Evolutionary conservation across 2,329 filamentous ascomycete genomes (phyloP).

Genomic region (Byssoonygena ceratinophila): DNA sequence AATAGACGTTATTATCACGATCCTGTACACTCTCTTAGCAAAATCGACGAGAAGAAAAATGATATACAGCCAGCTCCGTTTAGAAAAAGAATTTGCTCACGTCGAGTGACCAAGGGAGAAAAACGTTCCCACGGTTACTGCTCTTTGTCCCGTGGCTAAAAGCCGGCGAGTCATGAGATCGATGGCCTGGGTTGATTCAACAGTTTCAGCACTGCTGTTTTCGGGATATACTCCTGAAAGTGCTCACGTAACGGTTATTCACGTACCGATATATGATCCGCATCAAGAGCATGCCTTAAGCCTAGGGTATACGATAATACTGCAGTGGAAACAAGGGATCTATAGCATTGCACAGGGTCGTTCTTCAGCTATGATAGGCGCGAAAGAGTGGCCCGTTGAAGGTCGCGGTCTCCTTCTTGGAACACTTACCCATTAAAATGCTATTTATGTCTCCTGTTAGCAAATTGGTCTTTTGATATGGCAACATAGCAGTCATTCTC

Average conservation of each 20-base stretch:
- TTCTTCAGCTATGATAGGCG: too few species aligned
- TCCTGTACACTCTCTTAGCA: slow-evolving; percentile 31
- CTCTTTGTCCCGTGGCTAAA: slow-evolving; percentile 71
- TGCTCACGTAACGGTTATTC: not conserved
- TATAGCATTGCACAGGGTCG: slow-evolving; percentile 24
- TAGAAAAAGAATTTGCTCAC: slow-evolving; percentile 24
- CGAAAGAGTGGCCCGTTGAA: too few species aligned
- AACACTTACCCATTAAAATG: slow-evolving; percentile 9
- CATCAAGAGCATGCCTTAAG: slow-evolving; percentile 87
- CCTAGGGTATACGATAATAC: slow-evolving; percentile 81
- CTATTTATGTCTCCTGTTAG: slow-evolving; percentile 2
- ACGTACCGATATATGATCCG: slow-evolving; percentile 67
- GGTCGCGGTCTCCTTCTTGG: not conserved
- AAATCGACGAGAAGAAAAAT: not conserved
- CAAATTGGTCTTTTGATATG: not conserved
- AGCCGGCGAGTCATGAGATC: slow-evolving; percentile 89
- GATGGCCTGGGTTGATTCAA: slow-evolving; percentile 50
- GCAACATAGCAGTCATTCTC: too few species aligned
- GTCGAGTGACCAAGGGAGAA: slow-evolving; percentile 92
- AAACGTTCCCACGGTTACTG: slow-evolving; percentile 86
- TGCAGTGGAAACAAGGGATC: slow-evolving; percentile 62
- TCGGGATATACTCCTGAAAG: not conserved
- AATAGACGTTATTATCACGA: slow-evolving; percentile 81
- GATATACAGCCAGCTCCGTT: too few species aligned
- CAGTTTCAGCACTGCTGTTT: not conserved